Evolutionary conservation across 169 alveolate species (phyloP).

Genomic region (Eimeria necatrix): DNA sequence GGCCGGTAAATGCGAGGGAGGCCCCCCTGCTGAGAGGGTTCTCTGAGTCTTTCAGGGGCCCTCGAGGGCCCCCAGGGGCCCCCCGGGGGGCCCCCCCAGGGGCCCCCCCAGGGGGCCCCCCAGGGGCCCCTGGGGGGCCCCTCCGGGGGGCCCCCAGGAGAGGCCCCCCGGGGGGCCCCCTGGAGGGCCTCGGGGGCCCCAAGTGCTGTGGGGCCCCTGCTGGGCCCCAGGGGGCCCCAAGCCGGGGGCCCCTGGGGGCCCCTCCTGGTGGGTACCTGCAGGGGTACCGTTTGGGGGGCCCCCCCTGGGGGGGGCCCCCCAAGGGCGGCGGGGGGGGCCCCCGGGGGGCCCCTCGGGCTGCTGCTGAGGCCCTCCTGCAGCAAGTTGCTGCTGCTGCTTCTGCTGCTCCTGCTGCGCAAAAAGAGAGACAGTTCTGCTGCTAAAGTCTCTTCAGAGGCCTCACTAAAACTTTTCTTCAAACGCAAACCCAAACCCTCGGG

Average conservation of each 20-base stretch:
- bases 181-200: too few relatives aligned
- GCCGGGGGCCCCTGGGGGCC: too few relatives aligned
- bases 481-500: not conserved
- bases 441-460: not conserved
- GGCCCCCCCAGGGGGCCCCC: too few relatives aligned
- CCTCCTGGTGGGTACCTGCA: not conserved
- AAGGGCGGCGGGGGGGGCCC: too few relatives aligned
- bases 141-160: too few relatives aligned
- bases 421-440: conserved; percentile 5
- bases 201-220: too few relatives aligned
- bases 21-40: conserved; percentile 33
- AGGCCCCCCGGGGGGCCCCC: too few relatives aligned
- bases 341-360: not conserved
- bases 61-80: not conserved
- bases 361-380: conserved; percentile 24
- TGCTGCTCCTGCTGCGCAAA: conserved; percentile 26
- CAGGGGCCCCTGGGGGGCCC: too few relatives aligned
- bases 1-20: conserved; percentile 1
- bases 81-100: too few relatives aligned
- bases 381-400: conserved; percentile 36
- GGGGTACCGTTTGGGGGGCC: not conserved
- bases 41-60: not conserved
- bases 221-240: too few relatives aligned
- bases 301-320: conserved; percentile 8
- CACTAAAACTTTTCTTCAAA: not conserved